Conservation (phyloP, 1,284 basidiomycete genomes). For the Rhodofomes roseus region DNA sequence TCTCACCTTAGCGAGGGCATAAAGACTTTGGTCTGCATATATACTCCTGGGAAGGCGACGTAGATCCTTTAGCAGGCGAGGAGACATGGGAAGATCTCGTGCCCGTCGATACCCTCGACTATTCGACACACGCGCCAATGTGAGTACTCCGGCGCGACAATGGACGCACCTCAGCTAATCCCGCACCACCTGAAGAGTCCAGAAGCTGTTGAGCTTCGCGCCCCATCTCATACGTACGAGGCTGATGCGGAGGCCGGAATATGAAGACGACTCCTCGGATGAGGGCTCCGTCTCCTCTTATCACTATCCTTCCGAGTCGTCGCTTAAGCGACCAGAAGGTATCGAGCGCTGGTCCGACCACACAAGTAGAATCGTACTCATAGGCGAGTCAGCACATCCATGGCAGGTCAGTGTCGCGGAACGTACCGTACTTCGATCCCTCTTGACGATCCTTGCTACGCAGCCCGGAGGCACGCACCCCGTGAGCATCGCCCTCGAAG, state of each 20-base stretch:
- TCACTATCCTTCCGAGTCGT: not conserved
- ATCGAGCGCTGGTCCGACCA: constrained; percentile 56
- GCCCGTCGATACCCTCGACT: constrained; percentile 13
- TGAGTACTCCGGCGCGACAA: constrained; percentile 2
- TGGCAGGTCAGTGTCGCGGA: constrained; percentile 35
- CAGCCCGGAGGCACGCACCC: constrained; percentile 35
- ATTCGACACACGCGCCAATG: constrained; percentile 12
- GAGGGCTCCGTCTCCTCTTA: not conserved
- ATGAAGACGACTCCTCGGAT: constrained; percentile 41
- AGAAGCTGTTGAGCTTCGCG: constrained; percentile 38
- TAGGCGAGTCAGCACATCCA: constrained; percentile 49
- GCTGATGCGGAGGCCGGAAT: constrained; percentile 29
- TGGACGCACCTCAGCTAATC: not conserved
- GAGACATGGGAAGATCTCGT: constrained; percentile 21
- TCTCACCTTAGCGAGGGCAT: constrained; percentile 12
- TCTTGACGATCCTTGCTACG: constrained; percentile 29
- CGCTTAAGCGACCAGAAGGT: constrained; percentile 26
- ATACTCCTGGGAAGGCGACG: constrained; percentile 15
- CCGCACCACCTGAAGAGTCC: constrained; percentile 32
- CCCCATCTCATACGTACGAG: constrained; percentile 29
- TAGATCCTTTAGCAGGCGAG: constrained; percentile 12
- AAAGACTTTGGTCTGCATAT: constrained; percentile 21
- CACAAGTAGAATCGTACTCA: constrained; percentile 37
- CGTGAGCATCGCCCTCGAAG: constrained; percentile 39
- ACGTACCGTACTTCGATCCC: constrained; percentile 20